Evolutionary conservation across 768 basidiomycete species (phyloP), one percentile per base, ranked within the genome.

Genomic region (Kwoniella botswanensis): DNA sequence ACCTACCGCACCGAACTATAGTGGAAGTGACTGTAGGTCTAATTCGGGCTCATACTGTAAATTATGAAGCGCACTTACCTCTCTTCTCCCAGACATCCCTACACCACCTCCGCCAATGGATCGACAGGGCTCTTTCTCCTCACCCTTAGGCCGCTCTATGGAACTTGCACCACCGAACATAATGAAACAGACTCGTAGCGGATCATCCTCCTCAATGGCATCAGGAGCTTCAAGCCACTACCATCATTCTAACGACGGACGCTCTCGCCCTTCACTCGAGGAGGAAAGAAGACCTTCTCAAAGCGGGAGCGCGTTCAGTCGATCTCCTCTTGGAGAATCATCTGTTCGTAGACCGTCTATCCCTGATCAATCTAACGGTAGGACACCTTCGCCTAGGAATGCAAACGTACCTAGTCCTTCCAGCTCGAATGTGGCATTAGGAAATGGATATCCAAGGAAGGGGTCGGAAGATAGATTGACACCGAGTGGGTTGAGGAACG

Each of bases 131-230:
- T 65, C 72, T 15, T 61, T 70, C 22, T 66, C 71, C 15, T 72
- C 74, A 35, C 71, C 73, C 24, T 52, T 67, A 12, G 62, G 73
- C 15, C 63, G 63, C 1, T 56, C 58, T 62, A 64, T 72, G 60
- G 76, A 76, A 18, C 64, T 75, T 3, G 71, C 66, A 6, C 78
- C 74, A 24, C 80, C 75, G n/a, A 70, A 61, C 6, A 43, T 65
- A 18, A 24, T 68, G 42, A 66, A 58, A 57, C 73, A 50, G 42
- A 52, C 56, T 18, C 75, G 82, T 24, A 69, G 68, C 46, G 76
- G 70, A n/a, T 79, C 79, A 12, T 73, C 78, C 18, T 75, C 76
- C 0, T 81, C 79, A 22, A 67, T 77, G 54, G 69, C 64, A 7
- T 74, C 64, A 12, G 70, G 64, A 7, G 71, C 72, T 42, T 69